Conservation (phyloP, 106 monocot species). For the Dioscorea zingiberensis region DNA sequence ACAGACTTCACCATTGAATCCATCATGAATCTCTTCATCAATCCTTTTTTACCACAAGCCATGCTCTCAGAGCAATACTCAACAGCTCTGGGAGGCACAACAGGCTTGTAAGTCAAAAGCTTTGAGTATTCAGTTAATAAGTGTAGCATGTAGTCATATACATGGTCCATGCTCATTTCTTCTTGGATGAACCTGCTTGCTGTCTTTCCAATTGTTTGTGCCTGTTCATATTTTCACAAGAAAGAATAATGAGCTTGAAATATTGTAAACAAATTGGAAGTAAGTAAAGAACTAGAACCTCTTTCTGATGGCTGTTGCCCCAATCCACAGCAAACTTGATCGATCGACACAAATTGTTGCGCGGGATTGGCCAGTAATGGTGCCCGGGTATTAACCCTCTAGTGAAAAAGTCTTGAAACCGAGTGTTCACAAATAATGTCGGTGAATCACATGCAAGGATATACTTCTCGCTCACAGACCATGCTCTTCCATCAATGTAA, state of each 20-base stretch:
- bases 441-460: conserved; percentile 83
- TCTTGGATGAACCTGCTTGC: conserved; percentile 51
- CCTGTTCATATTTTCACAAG: conserved; percentile 10
- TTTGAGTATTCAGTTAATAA: conserved; percentile 47
- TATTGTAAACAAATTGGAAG: background rate
- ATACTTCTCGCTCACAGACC: conserved; percentile 95
- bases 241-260: background rate
- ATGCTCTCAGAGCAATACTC: conserved; percentile 38
- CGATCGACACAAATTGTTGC: conserved; percentile 50
- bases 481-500: conserved; percentile 75
- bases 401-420: conserved; percentile 67
- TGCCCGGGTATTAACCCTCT: conserved; percentile 58
- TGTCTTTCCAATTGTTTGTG: conserved; percentile 20
- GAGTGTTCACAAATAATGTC: conserved; percentile 39
- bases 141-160: conserved; percentile 79
- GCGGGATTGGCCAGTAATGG: conserved; percentile 69
- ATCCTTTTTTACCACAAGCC: conserved; percentile 24
- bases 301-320: conserved; percentile 53
- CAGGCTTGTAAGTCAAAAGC: conserved; percentile 48
- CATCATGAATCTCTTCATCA: conserved; percentile 23
- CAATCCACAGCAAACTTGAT: conserved; percentile 80
- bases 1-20: conserved; percentile 35
- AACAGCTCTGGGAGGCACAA: conserved; percentile 28
- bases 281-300: conserved; percentile 20
- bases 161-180: conserved; percentile 44